Evolutionary conservation across 2,329 filamentous ascomycete genomes (phyloP), one percentile per base, ranked within the genome.

Genomic region (Claviceps sorghi): DNA sequence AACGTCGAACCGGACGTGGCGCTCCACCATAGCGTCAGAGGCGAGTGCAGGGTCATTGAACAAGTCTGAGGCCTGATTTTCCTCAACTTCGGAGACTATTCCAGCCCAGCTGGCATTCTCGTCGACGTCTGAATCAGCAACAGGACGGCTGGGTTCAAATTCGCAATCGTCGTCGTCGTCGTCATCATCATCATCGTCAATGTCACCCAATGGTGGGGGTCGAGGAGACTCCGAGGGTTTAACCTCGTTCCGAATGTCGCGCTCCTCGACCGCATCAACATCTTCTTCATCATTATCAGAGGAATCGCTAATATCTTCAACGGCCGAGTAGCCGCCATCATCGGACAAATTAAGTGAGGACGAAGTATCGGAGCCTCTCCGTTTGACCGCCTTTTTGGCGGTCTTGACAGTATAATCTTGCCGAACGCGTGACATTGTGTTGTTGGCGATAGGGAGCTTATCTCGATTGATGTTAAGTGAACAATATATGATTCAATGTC

Each of bases 261-360:
- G 76, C 71, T 89, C 86, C 77, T 93, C 87, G 72, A 81, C 77
- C 74, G 82, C 79, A 62, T 85, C 78, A 52, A 91, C 80, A 74
- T 86, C 80, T 58, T 86, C 80, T 66, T 91, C 84, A 65, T 91
- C 86, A 57, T 88, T 83, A 56, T 90, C 78, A 51, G 78, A 86
- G 11, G 80, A 83, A 60, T 90, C 86, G 58, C 79, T 86, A 55
- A 94, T 84, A 49, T 88, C 80, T 63, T 91, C 86, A 54, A 94
- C 83, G 40, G 76, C 84, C 1, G 82, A 85, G 65, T 89, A 88
- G 52, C 80, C 83, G 49, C 88, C 85, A 54, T 88, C 85, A 54
- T 83, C 80, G 56, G 79, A 84, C 6, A 81, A 70, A 60, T 79
- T 70, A 53, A 77, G 66, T 1, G 77, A 78, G 3, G 77, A 77